These are phyloP conservation scores for Cystobasidiaceae sp. DNA, from an alignment of 1,284 basidiomycete species.

Conservation along the genomic window DNA sequence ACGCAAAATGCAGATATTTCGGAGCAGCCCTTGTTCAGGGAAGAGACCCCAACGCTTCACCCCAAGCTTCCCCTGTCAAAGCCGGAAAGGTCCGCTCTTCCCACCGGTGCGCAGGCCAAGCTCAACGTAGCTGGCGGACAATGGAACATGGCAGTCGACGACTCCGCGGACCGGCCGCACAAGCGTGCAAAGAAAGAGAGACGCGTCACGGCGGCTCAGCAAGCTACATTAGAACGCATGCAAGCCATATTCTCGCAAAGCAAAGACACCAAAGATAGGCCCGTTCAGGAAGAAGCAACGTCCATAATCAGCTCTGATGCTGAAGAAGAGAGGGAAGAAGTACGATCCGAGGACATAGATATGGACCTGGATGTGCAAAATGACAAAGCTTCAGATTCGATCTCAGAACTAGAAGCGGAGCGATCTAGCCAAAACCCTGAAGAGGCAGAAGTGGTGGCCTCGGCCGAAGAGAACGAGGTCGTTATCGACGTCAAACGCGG, in stretches of 20 bases:
- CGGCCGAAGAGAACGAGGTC: neutral
- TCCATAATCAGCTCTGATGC: neutral
- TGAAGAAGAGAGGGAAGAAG: neutral
- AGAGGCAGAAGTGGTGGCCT: too few species aligned
- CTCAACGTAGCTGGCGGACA: neutral
- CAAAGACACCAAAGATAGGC: too few species aligned
- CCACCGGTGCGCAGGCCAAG: neutral
- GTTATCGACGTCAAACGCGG: conserved; percentile 43
- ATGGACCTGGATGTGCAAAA: neutral
- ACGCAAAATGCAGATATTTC: too few species aligned
- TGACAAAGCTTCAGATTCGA: neutral
- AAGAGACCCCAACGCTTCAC: too few species aligned
- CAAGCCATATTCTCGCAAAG: neutral
- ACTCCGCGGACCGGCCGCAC: neutral
- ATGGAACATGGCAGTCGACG: neutral
- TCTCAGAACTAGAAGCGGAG: neutral
- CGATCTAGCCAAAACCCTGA: neutral
- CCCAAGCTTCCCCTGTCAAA: too few species aligned
- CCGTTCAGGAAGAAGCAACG: neutral
- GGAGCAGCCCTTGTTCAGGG: too few species aligned
- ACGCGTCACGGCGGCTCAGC: neutral
- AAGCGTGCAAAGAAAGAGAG: conserved; percentile 2
- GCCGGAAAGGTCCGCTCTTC: too few species aligned
- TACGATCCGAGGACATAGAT: conserved; percentile 26
- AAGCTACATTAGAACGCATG: neutral